Base-by-base conservation (phyloP, 2,329 filamentous ascomycete genomes). In the Cryphonectria japonica region DNA sequence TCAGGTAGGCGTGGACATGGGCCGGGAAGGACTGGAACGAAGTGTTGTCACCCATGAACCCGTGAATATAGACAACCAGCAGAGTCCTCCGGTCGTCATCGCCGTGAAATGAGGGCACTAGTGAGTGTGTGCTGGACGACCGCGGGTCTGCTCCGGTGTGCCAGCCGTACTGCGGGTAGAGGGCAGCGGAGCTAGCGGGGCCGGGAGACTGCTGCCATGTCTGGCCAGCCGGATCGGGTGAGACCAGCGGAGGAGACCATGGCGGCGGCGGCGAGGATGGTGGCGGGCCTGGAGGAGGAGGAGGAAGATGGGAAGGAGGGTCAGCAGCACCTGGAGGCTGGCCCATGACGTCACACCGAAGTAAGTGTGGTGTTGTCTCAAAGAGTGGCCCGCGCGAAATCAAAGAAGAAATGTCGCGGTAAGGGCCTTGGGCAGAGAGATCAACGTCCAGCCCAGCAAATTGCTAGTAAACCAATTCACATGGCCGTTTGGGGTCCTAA, bases 1-100 rank as follows among this genome's bases (percentile, higher is more conserved):
- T 89, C 54, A 97, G 84, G 50, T 93, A 85, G 75, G 90, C 88
- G 79, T 98, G 95, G 4, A 97, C 88, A 82, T 97, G 94, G 9
- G 92, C 92, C 0, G 95, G 95, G 76, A 98, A 97, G 61, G 92
- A 93, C 73, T 91, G 88, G 78, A 98, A 98, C 71, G 93, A 97
- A 43, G 92, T 92, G 79, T 75, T 71, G 52, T 74, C 73, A 59
- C 76, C 75, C 75, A 77, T 76, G 72, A 74, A 75, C 1, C 75
- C 76, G 52, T 77, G 75, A 46, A 76, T 76, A 63, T 76, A 76
- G 68, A 97, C 84, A 32, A 97, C 79, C 1, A 98, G 85, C 34
- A 98, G 84, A 37, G 85, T 88, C 73, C 88, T 85, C 61, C 84
- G 83, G 71, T 73, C 76, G 72, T 75, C 77, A 37, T 78, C 75